phyloP scores from a whole-genome alignment of 139 green algal genomes.

The Micromonas commoda region DNA sequence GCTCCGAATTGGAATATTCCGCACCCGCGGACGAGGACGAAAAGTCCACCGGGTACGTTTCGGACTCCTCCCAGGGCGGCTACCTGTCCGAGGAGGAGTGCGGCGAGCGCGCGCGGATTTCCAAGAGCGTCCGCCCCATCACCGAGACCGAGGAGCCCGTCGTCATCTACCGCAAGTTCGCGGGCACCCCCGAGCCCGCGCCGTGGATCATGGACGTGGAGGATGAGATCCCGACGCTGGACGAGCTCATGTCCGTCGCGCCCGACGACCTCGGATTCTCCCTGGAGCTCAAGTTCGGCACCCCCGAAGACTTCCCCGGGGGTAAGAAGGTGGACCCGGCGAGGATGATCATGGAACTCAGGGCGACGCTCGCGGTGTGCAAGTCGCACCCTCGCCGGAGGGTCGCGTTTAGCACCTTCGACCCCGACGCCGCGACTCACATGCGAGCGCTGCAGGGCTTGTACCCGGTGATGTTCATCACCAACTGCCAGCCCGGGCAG shows the following conservation, averaged over 20 bases:
- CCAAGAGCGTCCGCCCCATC: too few relatives aligned
- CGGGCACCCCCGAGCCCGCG: neutral
- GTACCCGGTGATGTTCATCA: constrained; percentile 71
- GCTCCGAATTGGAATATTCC: neutral
- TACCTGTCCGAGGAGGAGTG: too few relatives aligned
- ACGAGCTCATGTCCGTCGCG: constrained; percentile 53
- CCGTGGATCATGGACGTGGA: constrained; percentile 49
- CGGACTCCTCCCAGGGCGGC: neutral
- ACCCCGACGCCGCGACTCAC: constrained; percentile 69
- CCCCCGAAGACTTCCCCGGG: constrained; percentile 35
- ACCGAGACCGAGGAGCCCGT: too few relatives aligned
- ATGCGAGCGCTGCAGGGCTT: constrained; percentile 39
- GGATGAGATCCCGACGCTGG: constrained; percentile 64
- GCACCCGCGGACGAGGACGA: too few relatives aligned
- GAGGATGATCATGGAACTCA: neutral
- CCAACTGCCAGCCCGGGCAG: constrained; percentile 51
- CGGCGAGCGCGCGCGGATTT: too few relatives aligned
- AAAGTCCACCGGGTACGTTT: neutral
- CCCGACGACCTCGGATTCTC: constrained; percentile 62
- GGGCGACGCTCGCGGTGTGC: constrained; percentile 9
- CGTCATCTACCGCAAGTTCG: constrained; percentile 9
- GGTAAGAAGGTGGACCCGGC: neutral
- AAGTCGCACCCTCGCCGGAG: neutral
- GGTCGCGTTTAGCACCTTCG: constrained; percentile 70
- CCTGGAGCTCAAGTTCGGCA: constrained; percentile 81